Base-by-base conservation (phyloP, 352 stramenopile species). In the Phytophthora sp. region DNA sequence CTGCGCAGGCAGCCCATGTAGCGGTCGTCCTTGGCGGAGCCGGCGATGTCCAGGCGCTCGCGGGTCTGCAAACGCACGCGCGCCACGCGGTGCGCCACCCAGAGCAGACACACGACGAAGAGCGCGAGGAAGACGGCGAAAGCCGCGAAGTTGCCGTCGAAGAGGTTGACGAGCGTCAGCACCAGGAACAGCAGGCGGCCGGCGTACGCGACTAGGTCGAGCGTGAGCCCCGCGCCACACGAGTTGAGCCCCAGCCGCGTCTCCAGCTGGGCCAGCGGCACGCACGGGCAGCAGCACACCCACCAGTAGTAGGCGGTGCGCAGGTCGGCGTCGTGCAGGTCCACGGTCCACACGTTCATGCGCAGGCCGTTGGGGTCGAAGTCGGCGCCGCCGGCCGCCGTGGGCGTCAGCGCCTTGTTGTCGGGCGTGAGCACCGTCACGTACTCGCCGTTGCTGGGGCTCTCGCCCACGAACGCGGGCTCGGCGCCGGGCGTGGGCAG, bases 341-440 rank as follows among this genome's bases (percentile, higher is more conserved):
- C 46, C 18, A 63, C 49, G 7, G 46, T 72, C 71, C 71, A 79
- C 26, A 55, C 21, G 43, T 77, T 71, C 67, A 79, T 67, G 32
- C 68, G 67, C 20, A 79, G 42, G 1, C 67, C 71, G 50, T 74
- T 69, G 4, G 66, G 60, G 46, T 79, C 67, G 26, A 75, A 69
- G 34, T 75, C 70, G 17, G 44, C 54, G n/a, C n/a, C 54, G n/a
- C n/a, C 41, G 4, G 32, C 13, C 3, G 34, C 15, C 26, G 48
- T 43, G 1, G 45, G 53, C 2, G 37, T 60, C 32, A 53, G 51
- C 12, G 48, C 37, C 54, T 72, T 76, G 49, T 67, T 53, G 42
- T 74, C 71, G 6, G 71, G 71, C 10, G 71, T 79, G 23, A 74
- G 41, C 30, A 79, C 67, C 13, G 62, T 76, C 51, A 79, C 71